Base-by-base conservation (phyloP, 1,284 basidiomycete genomes). In the Tilletia setariae region DNA sequence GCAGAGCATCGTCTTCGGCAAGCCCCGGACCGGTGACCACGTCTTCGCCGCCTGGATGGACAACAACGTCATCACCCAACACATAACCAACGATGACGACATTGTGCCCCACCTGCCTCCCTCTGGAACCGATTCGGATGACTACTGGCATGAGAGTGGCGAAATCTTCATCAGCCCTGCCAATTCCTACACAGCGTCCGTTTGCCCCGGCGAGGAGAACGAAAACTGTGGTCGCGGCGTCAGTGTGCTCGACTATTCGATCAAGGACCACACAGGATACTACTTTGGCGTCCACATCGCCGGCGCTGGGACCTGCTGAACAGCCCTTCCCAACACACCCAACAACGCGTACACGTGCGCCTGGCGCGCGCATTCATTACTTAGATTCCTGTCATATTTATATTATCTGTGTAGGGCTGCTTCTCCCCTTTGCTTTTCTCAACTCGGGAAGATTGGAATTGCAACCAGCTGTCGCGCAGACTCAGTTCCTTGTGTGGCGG, bases 121-220 rank as follows among this genome's bases (percentile, higher is more conserved):
- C 8, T 66, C 70, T 23, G 64, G 30, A 25, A 59, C 23, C 23
- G 53, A 59, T 25, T 59, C 53, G 3, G 62, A 76, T 61, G 71
- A 70, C 25, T 79, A 71, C 73, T 72, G 73, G 65, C 73, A 77
- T 40, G 30, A 72, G 2, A 69, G 67, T 30, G 76, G 75, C 21
- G 74, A 77, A 67, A 69, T 79, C 63, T 79, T 74, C 74, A 73
- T 77, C 69, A 74, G 73, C 67, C 74, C 76, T 9, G 69, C 67
- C 43, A 74, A 76, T 68, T 64, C 65, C 53, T 73, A 71, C 44
- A 65, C 68, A 21, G 74, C 70, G 44, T 70, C 72, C 28, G 67
- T 51, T 28, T 79, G 74, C 68, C 77, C 77, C n/a, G 78, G 77
- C n/a, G 73, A 77, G 67, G 76, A 79, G 74, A 79, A 79, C 70